A percentile compares a stretch with the other conserved stretches of the same genome.
Conservation (phyloP, 164 flowering plant genomes). For the Amborella trichopoda region DNA sequence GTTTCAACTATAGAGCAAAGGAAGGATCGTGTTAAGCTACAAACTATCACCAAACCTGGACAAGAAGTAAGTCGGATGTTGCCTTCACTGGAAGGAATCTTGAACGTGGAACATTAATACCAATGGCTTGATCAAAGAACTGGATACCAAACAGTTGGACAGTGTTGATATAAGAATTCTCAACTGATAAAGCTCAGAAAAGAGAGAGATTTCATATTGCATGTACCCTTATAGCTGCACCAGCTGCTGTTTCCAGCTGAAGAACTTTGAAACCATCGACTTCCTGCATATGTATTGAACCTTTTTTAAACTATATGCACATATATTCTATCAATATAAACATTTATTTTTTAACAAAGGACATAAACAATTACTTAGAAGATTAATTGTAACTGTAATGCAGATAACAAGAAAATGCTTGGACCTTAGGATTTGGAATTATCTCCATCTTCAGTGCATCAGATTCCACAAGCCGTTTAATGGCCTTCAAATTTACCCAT, state of each 20-base stretch:
- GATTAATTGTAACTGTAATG: not conserved
- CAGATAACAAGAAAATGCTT: not conserved
- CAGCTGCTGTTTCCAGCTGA: conserved; percentile 99
- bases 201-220: not conserved
- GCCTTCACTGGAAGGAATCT: conserved; percentile 98
- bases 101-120: conserved; percentile 87
- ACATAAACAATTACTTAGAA: not conserved
- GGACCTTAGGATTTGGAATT: conserved; percentile 93
- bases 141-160: conserved; percentile 12
- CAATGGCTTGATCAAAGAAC: conserved; percentile 95
- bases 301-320: not conserved
- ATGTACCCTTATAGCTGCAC: conserved; percentile 88
- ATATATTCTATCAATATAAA: not conserved
- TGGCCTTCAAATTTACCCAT: conserved; percentile 95
- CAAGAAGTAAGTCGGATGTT: conserved; percentile 94
- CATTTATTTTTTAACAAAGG: not conserved
- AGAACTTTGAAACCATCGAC: conserved; percentile 86
- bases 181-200: conserved; percentile 1
- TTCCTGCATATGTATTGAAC: conserved; percentile 38
- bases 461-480: conserved; percentile 86
- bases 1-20: too few relatives aligned
- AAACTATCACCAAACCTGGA: conserved; percentile 55
- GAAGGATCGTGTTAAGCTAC: too few relatives aligned
- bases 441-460: conserved; percentile 96
- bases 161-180: not conserved